A percentile compares a stretch with the other conserved stretches of the same genome.
These are phyloP conservation scores for Globisporangium splendens DNA, from an alignment of 352 stramenopile species.

Conservation along the genomic window DNA sequence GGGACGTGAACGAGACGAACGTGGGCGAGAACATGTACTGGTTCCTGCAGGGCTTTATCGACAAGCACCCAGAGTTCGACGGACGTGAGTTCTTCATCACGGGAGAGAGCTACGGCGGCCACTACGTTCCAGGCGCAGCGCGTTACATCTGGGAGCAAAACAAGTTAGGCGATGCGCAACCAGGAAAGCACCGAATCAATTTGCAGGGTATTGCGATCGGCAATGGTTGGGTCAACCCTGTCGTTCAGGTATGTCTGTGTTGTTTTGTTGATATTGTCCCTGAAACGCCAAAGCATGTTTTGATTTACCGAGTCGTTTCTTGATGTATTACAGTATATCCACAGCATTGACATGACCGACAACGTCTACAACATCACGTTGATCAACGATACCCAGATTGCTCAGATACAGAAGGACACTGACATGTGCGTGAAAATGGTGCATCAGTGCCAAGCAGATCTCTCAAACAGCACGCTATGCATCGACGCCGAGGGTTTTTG, in stretches of 20 bases:
- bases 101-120: slow-evolving; percentile 53
- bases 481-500: slow-evolving; percentile 3
- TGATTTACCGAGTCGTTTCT: background rate
- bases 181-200: slow-evolving; percentile 24
- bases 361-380: slow-evolving; percentile 38
- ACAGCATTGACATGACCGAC: slow-evolving; percentile 29
- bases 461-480: background rate
- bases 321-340: slow-evolving; percentile 14
- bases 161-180: slow-evolving; percentile 10
- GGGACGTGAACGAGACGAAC: slow-evolving; percentile 26
- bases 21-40: slow-evolving; percentile 46
- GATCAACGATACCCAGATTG: slow-evolving; percentile 12
- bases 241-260: slow-evolving; percentile 3
- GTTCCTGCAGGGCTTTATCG: slow-evolving; percentile 43
- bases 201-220: slow-evolving; percentile 35
- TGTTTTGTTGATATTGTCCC: background rate
- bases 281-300: background rate
- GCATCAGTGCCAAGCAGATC: slow-evolving; percentile 1
- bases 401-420: slow-evolving; percentile 16
- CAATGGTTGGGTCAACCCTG: slow-evolving; percentile 21
- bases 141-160: slow-evolving; percentile 53
- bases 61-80: slow-evolving; percentile 48
- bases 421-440: slow-evolving; percentile 13
- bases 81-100: slow-evolving; percentile 40
- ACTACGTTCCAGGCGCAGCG: slow-evolving; percentile 50